Base-by-base conservation (phyloP, 179 eudicot species). In the Dionaea muscipula region DNA sequence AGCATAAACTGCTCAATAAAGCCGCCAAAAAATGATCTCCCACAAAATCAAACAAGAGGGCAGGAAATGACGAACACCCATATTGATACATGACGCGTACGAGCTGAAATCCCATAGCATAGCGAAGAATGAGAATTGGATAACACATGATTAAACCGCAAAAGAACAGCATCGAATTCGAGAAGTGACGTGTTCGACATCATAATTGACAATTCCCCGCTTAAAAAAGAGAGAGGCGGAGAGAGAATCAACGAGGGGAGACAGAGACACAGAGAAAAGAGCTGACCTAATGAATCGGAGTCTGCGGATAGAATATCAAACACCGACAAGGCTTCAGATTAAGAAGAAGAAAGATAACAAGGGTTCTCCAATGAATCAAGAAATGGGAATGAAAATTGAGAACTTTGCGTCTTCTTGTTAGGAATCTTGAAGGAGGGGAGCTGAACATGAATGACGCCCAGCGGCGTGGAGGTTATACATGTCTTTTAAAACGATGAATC, bases 61-160 rank as follows among this genome's bases (percentile, higher is more conserved):
- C 20, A 22, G 21, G 13, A 26, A 43, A 13, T 22, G 19, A 51
- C 7, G 33, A 26, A 55, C 15, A 51, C 26, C 58, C 56, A 56
- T 53, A 40, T 43, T 28, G 27, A 18, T 17, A 59, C 28, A 47
- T 54, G 44, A 27, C 66, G 33, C 53, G 22, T 47, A 38, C 37
- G 60, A 24, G 56, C 46, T 1, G 2, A 44, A 21, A 18, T 43
- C 20, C 44, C 55, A 61, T 60, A 43, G 33, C 43, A 51, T 45
- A 7, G n/a, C 11, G 61, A 70, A 12, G 26, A 2, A 36, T 0
- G 0, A 59, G 7, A 26, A 15, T 9, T 15, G 38, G 50, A 50
- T 44, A 17, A 7, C 48, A 15, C 12, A 15, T 16, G 20, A 44
- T 2, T n/a, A 44, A n/a, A 44, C 18, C 10, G n/a, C 22, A 17